Base-by-base conservation (phyloP, 495 filamentous ascomycete species). In the Hypoxylon crocopeplum region DNA sequence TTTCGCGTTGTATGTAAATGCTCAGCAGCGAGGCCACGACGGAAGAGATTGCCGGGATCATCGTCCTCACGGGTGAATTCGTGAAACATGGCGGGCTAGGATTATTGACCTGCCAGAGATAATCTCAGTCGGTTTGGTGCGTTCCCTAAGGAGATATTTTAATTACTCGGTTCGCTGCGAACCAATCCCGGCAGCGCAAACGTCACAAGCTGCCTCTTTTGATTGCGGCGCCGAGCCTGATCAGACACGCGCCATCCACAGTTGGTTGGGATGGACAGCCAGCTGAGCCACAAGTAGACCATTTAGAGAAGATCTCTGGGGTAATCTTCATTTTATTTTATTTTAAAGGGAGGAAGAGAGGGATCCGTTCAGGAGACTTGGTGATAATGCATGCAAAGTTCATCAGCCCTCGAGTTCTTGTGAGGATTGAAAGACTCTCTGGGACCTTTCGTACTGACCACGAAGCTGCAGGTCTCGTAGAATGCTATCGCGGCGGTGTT, bases 401-500 rank as follows among this genome's bases (percentile, higher is more conserved):
- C 47, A 36, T 42, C 32, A 16, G 32, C 37, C 10, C 32, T 45
- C 6, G 16, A 44, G 2, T 62, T 65, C 25, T 67, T 71, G 7
- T 53, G 17, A 21, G 48, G 17, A 19, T 69, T 67, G 25, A 55
- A 64, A 10, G 49, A 50, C 21, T 25, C 30, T 30, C 51, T 64
- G 8, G 62, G 53, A 16, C 63, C 69, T 27, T 72, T 58, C 22
- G 67, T 47, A n/a, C 64, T 57, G 19, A 60, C 55, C 29, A 70
- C 69, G 64, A 81, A 83, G 4, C 81, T 79, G 50, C 68, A 67
- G 42, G 65, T 78, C 59, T 75, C 60, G 53, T 83, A 83, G 41
- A 84, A 54, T 1, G 41, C 60, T 44, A 65, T 69, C 3, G 79
- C 82, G 12, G 56, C 56, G 22, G 40, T 25, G 55, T 81, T 82